These are phyloP conservation scores for Backusella mclennaniae DNA, from an alignment of 192 early-diverging fungal species.

Conservation along the genomic window DNA sequence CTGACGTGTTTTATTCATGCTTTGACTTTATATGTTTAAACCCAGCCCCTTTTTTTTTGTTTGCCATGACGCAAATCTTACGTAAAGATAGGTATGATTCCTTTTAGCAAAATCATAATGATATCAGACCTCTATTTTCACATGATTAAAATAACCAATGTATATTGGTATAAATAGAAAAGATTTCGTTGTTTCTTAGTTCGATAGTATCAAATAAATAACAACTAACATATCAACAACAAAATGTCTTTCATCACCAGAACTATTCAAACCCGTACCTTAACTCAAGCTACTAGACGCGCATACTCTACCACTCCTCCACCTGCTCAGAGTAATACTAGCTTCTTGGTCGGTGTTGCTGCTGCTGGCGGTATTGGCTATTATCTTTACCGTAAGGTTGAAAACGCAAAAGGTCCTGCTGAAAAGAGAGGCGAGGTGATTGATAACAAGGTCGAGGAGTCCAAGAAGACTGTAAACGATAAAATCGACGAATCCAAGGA, in stretches of 20 bases:
- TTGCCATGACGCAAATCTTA: background rate
- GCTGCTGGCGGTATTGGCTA: conserved; percentile 3
- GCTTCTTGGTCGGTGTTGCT: background rate
- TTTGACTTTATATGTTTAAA: background rate
- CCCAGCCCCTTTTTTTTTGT: background rate
- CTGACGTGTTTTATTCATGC: background rate
- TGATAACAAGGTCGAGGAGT: background rate
- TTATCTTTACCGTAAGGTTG: conserved; percentile 5
- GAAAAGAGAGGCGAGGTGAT: background rate
- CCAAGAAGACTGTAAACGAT: background rate
- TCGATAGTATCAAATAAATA: background rate
- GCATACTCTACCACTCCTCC: conserved; percentile 11
- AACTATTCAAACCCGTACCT: background rate
- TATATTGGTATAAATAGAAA: background rate
- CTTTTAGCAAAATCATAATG: background rate
- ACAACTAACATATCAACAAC: background rate
- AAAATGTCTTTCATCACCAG: conserved; percentile 10
- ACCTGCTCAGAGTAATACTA: background rate
- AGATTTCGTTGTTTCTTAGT: background rate
- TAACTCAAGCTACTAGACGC: background rate
- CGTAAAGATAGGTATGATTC: background rate
- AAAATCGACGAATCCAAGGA: conserved; percentile 8
- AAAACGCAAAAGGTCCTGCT: background rate
- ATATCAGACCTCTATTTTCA: conserved; percentile 10
- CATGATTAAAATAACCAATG: background rate